These are phyloP conservation scores for Pseudogymnoascus sp. DNA, from an alignment of 2,329 filamentous ascomycete species.

Conservation along the genomic window DNA sequence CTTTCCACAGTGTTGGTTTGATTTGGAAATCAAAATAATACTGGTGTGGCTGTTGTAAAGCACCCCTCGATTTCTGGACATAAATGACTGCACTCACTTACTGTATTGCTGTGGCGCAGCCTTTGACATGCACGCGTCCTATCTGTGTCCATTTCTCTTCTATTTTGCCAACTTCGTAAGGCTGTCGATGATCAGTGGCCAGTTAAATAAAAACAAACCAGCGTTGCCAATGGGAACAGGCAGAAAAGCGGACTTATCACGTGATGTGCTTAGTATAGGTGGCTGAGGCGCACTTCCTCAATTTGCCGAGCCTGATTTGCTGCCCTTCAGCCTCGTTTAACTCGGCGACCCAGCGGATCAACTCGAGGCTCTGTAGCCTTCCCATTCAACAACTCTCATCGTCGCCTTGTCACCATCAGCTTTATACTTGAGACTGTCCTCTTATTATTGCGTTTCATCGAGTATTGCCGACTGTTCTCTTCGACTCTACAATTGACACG, in stretches of 20 bases:
- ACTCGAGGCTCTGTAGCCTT: constrained; percentile 9
- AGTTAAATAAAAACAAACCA: constrained; percentile 1
- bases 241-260: neutral
- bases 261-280: neutral
- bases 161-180: neutral
- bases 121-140: neutral
- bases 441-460: neutral
- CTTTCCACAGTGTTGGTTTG: neutral
- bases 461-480: neutral
- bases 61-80: neutral
- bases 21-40: neutral
- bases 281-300: constrained; percentile 3
- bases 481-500: constrained; percentile 3
- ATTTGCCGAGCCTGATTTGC: constrained; percentile 5
- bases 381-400: constrained; percentile 6
- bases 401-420: neutral
- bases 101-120: neutral
- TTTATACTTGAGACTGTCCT: neutral
- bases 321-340: constrained; percentile 8
- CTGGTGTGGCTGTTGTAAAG: neutral
- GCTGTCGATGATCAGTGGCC: neutral
- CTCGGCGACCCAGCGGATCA: neutral
- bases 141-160: neutral
- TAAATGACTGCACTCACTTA: neutral
- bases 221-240: neutral